Evolutionary conservation across 192 early-diverging fungal species (phyloP), one percentile per base, ranked within the genome.

Genomic region (Haplosporangium gracile): DNA sequence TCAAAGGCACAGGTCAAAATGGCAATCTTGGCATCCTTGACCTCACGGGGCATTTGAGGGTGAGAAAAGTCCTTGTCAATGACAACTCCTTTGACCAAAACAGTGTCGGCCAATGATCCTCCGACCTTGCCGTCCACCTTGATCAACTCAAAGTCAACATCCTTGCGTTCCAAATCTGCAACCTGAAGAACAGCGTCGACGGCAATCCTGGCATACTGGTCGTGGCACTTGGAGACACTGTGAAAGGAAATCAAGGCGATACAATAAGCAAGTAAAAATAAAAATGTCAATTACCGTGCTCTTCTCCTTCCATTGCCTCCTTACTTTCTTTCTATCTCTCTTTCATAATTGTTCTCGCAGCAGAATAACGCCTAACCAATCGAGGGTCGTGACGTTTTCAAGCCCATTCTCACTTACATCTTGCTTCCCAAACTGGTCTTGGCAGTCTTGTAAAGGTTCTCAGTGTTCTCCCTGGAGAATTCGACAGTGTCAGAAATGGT

Each of bases 1-100:
- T 99, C 99, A 89, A 99, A 99, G 43, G 99, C 95, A 90, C 99
- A 99, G 47, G 99, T 99, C 57, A 99, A 90, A 80, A 99, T 99
- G 49, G 99, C 99, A 77, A 99, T 96, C 90, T 96, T 97, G 89
- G 97, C 98, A 79, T 99, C 95, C 51, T 92, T 91, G 75, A 99
- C 93, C 88, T 98, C 97, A 81, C 97, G 97, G 45, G 97, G 97
- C 99, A 99, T 99, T 91, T 99, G 99, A 49, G 98, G 98, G 89
- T 99, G 99, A 43, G 98, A 98, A 91, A 99, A 97, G 89, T 99
- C 99, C 93, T 99, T 99, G 91, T 99, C 99, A 39, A 99, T 94
- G n/a, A 99, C 95, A 81, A 99, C 98, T 82, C 99, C 99, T 82
- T 95, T 94, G 15, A 99, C 98, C 49, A 99, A 91, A 78, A 95